Conservation (phyloP, 495 filamentous ascomycete genomes). For the Cercophora sp. region DNA sequence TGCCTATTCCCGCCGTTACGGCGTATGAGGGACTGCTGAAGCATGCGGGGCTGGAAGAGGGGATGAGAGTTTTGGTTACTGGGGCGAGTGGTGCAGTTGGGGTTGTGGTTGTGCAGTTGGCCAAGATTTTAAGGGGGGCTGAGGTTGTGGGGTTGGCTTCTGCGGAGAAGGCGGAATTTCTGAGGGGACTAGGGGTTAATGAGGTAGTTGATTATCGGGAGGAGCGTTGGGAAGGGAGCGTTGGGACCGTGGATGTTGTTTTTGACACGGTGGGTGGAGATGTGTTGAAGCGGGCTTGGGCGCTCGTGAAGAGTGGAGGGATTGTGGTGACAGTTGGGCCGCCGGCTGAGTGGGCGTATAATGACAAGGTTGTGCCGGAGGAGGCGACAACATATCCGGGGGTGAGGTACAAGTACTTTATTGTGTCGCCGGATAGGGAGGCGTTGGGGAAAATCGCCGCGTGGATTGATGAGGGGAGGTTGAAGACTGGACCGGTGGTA, state of each 20-base stretch:
- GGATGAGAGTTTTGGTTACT: conserved; percentile 47
- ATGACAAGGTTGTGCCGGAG: conserved; percentile 27
- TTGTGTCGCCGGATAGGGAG: conserved; percentile 41
- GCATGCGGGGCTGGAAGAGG: neutral
- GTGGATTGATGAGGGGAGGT: conserved; percentile 45
- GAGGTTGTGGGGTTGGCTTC: conserved; percentile 40
- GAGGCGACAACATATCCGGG: conserved; percentile 18
- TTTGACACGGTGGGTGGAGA: conserved; percentile 49
- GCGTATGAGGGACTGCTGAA: conserved; percentile 57
- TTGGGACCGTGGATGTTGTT: conserved; percentile 46
- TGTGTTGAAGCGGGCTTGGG: conserved; percentile 47
- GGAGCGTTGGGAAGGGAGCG: conserved; percentile 32
- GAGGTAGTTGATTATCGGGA: conserved; percentile 47
- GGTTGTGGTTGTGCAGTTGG: conserved; percentile 50
- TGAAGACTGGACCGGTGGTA: conserved; percentile 44
- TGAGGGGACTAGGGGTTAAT: conserved; percentile 42
- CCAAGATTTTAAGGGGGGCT: conserved; percentile 31
- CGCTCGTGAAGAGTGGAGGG: conserved; percentile 40
- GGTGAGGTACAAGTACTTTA: conserved; percentile 46
- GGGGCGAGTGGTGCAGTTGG: conserved; percentile 53
- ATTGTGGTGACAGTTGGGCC: conserved; percentile 47
- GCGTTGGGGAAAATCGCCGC: conserved; percentile 44
- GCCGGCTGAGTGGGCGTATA: conserved; percentile 28
- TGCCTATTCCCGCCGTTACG: conserved; percentile 53
- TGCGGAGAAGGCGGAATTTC: conserved; percentile 32